phyloP scores from a whole-genome alignment of 1,284 basidiomycete genomes.

The Jaminaea rosea region DNA sequence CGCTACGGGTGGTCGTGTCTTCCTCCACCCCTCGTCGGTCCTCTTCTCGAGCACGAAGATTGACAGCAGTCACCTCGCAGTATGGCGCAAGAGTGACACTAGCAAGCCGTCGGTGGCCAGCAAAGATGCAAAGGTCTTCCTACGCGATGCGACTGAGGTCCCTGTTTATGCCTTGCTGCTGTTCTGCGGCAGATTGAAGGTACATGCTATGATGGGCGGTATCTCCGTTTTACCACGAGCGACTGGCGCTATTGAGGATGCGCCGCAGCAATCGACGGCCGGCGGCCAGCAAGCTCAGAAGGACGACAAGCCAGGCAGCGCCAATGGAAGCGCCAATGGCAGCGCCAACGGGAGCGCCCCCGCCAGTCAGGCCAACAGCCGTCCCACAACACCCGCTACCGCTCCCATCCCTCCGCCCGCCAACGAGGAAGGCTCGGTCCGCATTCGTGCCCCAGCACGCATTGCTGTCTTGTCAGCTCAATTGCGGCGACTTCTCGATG shows the following conservation, averaged over 20 bases:
- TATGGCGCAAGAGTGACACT: slow-evolving; percentile 75
- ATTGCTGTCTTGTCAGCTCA: slow-evolving; percentile 85
- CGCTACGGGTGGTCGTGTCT: slow-evolving; percentile 54
- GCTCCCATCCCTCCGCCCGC: too few relatives aligned
- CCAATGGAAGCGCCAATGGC: too few relatives aligned
- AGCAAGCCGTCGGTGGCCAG: slow-evolving; percentile 6
- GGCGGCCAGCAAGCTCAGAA: too few relatives aligned
- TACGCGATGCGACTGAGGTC: slow-evolving; percentile 82
- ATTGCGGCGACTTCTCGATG: slow-evolving; percentile 52
- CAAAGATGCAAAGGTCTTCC: slow-evolving; percentile 61
- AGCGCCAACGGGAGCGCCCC: too few relatives aligned
- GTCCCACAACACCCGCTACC: too few relatives aligned
- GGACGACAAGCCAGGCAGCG: too few relatives aligned
- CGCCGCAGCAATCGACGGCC: too few relatives aligned
- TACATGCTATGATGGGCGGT: slow-evolving; percentile 63
- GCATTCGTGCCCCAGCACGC: slow-evolving; percentile 70
- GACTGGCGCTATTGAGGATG: too few relatives aligned
- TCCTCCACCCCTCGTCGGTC: slow-evolving; percentile 75
- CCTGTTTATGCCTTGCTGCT: slow-evolving; percentile 74
- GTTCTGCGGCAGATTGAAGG: slow-evolving; percentile 69
- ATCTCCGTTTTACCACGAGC: slow-evolving; percentile 51
- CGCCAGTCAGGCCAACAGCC: too few relatives aligned
- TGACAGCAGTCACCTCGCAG: slow-evolving; percentile 67
- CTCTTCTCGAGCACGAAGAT: slow-evolving; percentile 66
- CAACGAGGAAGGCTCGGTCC: slow-evolving; percentile 52